A percentile compares a stretch with the other conserved stretches of the same genome.
phyloP scores from a whole-genome alignment of 2,329 filamentous ascomycete genomes.

The Bipolaris gigantea region DNA sequence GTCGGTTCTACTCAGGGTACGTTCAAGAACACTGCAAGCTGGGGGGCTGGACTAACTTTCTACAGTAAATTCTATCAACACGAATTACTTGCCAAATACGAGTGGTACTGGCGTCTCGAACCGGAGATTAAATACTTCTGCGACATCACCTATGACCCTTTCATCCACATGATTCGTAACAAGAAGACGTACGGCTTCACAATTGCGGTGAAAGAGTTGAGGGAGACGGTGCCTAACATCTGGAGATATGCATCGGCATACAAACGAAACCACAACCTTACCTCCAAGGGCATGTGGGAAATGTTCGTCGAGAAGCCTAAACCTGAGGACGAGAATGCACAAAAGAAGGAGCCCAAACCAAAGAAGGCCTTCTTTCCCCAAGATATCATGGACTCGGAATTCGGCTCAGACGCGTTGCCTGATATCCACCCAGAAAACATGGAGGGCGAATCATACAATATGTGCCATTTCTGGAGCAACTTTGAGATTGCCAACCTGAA shows the following conservation, averaged over 20 bases:
- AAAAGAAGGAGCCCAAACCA: conserved; percentile 65
- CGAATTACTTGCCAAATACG: conserved; percentile 89
- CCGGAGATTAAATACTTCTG: conserved; percentile 99
- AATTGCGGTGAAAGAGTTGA: conserved; percentile 96
- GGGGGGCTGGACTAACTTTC: conserved; percentile 15
- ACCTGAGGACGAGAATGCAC: conserved; percentile 58
- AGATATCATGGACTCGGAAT: conserved; percentile 76
- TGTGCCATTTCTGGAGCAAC: conserved; percentile 99
- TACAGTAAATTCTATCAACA: conserved; percentile 93
- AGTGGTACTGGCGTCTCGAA: conserved; percentile 99
- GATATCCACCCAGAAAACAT: conserved; percentile 89
- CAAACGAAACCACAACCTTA: conserved; percentile 87
- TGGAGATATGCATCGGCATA: conserved; percentile 99
- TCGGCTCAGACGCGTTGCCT: conserved; percentile 68
- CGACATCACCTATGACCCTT: conserved; percentile 98
- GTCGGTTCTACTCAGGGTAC: conserved; percentile 96
- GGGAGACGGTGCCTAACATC: conserved; percentile 97
- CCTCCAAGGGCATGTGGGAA: conserved; percentile 92
- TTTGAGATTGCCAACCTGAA: conserved; percentile 95
- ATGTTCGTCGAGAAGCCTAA: conserved; percentile 89
- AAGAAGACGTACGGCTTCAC: conserved; percentile 99
- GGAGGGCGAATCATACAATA: conserved; percentile 98
- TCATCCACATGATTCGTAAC: conserved; percentile 86
- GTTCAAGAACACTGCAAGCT: conserved; percentile 28
- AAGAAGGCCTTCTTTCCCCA: conserved; percentile 74